phyloP scores from a whole-genome alignment of 2,329 filamentous ascomycete species.

The Aureobasidium mangrovei region DNA sequence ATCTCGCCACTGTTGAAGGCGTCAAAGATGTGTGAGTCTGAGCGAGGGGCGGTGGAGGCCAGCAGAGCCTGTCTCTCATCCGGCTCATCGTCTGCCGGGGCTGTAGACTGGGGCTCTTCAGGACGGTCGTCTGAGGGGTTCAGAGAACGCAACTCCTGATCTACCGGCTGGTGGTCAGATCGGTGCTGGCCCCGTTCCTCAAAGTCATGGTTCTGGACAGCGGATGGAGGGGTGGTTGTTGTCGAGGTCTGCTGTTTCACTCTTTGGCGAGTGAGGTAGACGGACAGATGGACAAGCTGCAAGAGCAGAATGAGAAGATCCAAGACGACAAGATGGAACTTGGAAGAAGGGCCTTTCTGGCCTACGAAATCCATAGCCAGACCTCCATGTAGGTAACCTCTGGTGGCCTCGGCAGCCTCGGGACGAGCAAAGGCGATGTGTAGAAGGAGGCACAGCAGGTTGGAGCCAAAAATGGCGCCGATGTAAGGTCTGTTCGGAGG shows the following conservation, averaged over 20 bases:
- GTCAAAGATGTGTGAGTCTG: slow-evolving; percentile 33
- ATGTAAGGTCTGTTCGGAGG: slow-evolving; percentile 44
- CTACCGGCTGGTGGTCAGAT: slow-evolving; percentile 28
- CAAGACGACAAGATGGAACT: slow-evolving; percentile 42
- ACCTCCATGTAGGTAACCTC: slow-evolving; percentile 52
- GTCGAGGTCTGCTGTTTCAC: slow-evolving; percentile 30
- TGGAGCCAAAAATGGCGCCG: slow-evolving; percentile 43
- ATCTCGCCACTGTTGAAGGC: slow-evolving; percentile 40
- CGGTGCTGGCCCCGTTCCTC: slow-evolving; percentile 46
- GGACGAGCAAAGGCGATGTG: slow-evolving; percentile 38
- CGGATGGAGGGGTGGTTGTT: slow-evolving; percentile 20
- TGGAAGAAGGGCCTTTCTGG: slow-evolving; percentile 48
- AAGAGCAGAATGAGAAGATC: slow-evolving; percentile 47
- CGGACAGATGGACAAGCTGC: slow-evolving; percentile 49
- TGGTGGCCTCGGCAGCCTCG: slow-evolving; percentile 38
- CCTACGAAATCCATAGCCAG: slow-evolving; percentile 58
- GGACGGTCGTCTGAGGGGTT: slow-evolving; percentile 18
- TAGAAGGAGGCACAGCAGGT: slow-evolving; percentile 47
- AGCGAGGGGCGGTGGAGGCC: slow-evolving; percentile 17
- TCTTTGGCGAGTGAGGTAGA: slow-evolving; percentile 44
- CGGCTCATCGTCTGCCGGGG: slow-evolving; percentile 12
- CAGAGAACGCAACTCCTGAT: slow-evolving; percentile 34
- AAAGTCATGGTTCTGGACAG: slow-evolving; percentile 47
- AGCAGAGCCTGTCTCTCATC: slow-evolving; percentile 15
- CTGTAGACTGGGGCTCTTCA: neutral